Evolutionary conservation across 2,329 filamentous ascomycete species (phyloP).

Genomic region (Phaeosphaeria sp.): DNA sequence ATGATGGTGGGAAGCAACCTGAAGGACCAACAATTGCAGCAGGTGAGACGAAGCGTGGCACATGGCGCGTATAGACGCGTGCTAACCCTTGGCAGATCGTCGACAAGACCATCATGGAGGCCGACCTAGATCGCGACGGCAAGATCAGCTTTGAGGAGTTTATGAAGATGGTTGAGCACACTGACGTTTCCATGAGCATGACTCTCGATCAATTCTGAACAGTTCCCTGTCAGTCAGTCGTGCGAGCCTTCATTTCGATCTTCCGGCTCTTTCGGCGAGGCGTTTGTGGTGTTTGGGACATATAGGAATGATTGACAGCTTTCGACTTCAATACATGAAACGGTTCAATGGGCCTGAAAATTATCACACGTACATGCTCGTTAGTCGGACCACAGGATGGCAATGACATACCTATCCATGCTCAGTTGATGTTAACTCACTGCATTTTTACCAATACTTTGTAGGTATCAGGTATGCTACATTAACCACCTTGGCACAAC

Average conservation of each 20-base stretch:
- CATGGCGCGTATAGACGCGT: background rate
- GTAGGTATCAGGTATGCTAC: no score
- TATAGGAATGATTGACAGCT: constrained; percentile 27
- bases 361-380: background rate
- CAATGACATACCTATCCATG: background rate
- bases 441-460: no score
- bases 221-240: constrained; percentile 17
- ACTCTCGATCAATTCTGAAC: constrained; percentile 62
- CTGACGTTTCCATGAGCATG: constrained; percentile 73
- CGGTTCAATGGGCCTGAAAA: background rate
- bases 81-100: constrained; percentile 70
- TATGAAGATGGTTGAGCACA: constrained; percentile 97
- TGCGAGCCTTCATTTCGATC: constrained; percentile 20
- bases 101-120: constrained; percentile 99
- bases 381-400: background rate
- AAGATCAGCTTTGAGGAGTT: constrained; percentile 99
- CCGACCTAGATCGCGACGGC: constrained; percentile 91
- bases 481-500: no score
- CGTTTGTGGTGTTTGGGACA: constrained; percentile 39
- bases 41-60: constrained; percentile 51
- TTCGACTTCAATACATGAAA: constrained; percentile 34
- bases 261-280: constrained; percentile 37
- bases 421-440: no score
- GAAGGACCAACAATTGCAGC: constrained; percentile 98
- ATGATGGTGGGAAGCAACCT: constrained; percentile 99